These are phyloP conservation scores for Xerophyta viscosa DNA, from an alignment of 106 monocot genomes.

Conservation along the genomic window DNA sequence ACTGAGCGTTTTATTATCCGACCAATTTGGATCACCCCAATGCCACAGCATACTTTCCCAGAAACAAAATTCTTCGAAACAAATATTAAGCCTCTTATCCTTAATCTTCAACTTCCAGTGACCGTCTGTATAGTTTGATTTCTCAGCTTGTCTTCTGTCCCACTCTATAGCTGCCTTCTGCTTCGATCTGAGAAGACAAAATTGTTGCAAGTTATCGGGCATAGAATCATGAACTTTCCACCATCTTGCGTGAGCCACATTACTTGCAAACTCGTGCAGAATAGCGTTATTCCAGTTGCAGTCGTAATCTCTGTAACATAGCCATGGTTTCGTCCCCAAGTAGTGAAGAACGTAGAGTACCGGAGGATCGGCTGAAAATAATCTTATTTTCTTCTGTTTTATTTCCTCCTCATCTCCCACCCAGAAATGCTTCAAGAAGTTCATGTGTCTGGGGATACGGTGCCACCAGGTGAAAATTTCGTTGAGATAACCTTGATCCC, in stretches of 20 bases:
- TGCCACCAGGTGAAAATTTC: conserved; percentile 70
- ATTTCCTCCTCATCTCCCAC: conserved; percentile 26
- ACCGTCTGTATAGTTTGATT: conserved; percentile 40
- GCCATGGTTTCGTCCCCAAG: conserved; percentile 41
- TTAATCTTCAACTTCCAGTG: conserved; percentile 43
- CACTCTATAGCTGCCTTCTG: conserved; percentile 51
- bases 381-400: conserved; percentile 19
- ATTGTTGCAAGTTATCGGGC: conserved; percentile 31
- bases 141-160: conserved; percentile 41
- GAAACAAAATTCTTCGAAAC: conserved; percentile 33
- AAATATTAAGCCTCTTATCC: conserved; percentile 27
- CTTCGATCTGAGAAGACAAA: conserved; percentile 40
- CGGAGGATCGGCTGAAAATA: conserved; percentile 51
- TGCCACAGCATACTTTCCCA: conserved; percentile 56
- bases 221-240: conserved; percentile 60
- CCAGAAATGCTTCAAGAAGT: conserved; percentile 68
- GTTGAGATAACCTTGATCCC: conserved; percentile 63
- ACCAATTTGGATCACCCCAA: conserved; percentile 38
- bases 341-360: conserved; percentile 50
- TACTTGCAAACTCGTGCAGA: conserved; percentile 48
- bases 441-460: conserved; percentile 45
- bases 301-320: conserved; percentile 58
- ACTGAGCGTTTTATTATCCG: not conserved
- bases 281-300: conserved; percentile 58
- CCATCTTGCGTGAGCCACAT: conserved; percentile 53